Conservation (phyloP, 257 asterid genomes). For the Nicotiana attenuata region DNA sequence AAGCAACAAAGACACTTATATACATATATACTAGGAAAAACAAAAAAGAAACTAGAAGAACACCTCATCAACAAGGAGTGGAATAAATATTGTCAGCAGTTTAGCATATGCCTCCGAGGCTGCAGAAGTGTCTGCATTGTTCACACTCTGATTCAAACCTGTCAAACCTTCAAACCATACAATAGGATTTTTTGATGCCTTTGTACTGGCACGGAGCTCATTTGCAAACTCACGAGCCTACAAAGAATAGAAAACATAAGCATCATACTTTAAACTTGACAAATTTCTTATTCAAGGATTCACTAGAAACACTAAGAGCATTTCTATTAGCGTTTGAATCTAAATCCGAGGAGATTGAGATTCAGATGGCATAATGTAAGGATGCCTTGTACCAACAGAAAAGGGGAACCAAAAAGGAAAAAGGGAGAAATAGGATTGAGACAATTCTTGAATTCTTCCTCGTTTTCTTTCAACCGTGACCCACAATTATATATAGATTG, state of each 20-base stretch:
- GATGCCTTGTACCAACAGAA: not conserved
- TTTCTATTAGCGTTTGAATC: not conserved
- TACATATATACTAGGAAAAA: not conserved
- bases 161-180: constrained; percentile 88
- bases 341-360: not conserved
- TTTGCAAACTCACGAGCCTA: constrained; percentile 99
- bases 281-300: not conserved
- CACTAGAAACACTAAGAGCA: not conserved
- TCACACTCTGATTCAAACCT: constrained; percentile 56
- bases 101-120: constrained; percentile 83
- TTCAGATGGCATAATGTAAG: not conserved
- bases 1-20: not conserved
- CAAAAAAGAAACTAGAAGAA: constrained; percentile 17
- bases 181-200: constrained; percentile 62
- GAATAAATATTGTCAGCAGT: constrained; percentile 86
- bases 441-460: not conserved
- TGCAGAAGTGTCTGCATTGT: constrained; percentile 66
- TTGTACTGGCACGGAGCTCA: constrained; percentile 91
- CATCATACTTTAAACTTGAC: not conserved
- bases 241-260: constrained; percentile 15
- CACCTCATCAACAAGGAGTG: constrained; percentile 97
- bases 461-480: not conserved
- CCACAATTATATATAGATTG: not conserved
- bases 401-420: not conserved
- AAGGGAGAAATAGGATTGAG: not conserved